phyloP scores from a whole-genome alignment of 805 yeast genomes.

The Cyberlindnera samutprakarnensis region DNA sequence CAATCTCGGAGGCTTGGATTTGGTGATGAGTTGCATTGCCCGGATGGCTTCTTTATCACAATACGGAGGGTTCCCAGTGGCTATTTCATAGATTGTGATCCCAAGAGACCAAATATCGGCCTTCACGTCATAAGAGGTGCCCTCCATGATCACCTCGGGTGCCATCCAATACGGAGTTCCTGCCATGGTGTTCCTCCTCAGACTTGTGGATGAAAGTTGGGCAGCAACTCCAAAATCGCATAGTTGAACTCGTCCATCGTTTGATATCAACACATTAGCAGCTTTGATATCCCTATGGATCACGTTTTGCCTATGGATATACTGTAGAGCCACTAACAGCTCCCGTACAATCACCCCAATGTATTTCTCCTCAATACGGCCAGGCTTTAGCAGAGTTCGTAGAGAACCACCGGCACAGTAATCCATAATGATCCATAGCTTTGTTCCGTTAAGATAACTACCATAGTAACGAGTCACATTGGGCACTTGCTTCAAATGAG shows the following conservation, averaged over 20 bases:
- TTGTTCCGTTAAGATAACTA: conserved; percentile 78
- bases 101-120: conserved; percentile 99
- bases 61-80: conserved; percentile 97
- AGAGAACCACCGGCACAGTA: conserved; percentile 93
- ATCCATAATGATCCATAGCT: conserved; percentile 96
- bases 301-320: conserved; percentile 82
- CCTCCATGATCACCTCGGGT: conserved; percentile 94
- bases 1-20: conserved; percentile 88
- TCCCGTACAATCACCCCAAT: conserved; percentile 84
- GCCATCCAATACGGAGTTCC: conserved; percentile 99
- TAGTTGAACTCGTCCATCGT: conserved; percentile 82
- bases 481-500: conserved; percentile 78
- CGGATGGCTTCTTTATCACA: conserved; percentile 91
- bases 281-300: conserved; percentile 96
- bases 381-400: conserved; percentile 70
- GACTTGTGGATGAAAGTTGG: conserved; percentile 63
- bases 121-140: conserved; percentile 76
- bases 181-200: conserved; percentile 90
- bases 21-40: conserved; percentile 91
- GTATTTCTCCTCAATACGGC: conserved; percentile 77
- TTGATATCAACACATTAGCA: conserved; percentile 84
- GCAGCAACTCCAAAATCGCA: conserved; percentile 99
- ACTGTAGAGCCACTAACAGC: conserved; percentile 64
- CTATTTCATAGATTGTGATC: conserved; percentile 86
- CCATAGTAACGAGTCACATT: conserved; percentile 92